Percentiles rank a stretch among this genome's conserved stretches.
Conservation (phyloP, 2,329 filamentous ascomycete genomes). For the Penicillium brasilianum region DNA sequence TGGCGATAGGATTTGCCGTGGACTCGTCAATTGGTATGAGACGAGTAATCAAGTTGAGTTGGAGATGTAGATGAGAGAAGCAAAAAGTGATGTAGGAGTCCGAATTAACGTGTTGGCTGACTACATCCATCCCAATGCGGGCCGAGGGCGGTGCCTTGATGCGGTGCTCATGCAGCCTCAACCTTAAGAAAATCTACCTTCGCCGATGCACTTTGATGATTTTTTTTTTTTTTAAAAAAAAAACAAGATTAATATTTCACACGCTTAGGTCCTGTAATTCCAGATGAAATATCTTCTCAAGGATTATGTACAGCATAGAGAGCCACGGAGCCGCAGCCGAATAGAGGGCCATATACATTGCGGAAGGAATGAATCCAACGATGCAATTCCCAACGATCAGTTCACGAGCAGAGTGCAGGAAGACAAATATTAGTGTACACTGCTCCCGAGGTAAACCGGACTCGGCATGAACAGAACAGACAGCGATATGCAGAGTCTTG, state of each 20-base stretch:
- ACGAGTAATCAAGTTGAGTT: background rate
- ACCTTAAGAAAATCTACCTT: background rate
- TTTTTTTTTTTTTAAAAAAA: too few species aligned
- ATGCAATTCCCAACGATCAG: conserved; percentile 12
- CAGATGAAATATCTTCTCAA: conserved; percentile 30
- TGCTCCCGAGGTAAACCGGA: conserved; percentile 8
- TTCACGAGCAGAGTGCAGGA: conserved; percentile 12
- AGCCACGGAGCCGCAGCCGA: conserved; percentile 32
- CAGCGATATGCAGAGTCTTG: conserved; percentile 10
- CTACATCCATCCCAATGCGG: conserved; percentile 27
- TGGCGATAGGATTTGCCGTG: background rate
- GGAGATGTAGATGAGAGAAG: background rate
- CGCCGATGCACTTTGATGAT: background rate
- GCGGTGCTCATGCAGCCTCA: conserved; percentile 11
- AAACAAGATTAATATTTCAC: background rate
- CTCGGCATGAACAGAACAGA: conserved; percentile 6
- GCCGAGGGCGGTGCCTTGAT: conserved; percentile 11
- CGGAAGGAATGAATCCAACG: conserved; percentile 12
- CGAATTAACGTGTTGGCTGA: conserved; percentile 11
- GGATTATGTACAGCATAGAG: conserved; percentile 39
- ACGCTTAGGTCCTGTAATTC: conserved; percentile 27
- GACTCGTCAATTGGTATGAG: background rate
- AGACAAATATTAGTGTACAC: conserved; percentile 24
- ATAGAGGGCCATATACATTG: conserved; percentile 39
- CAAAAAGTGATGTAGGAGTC: background rate